Conservation (phyloP, 2,329 filamentous ascomycete species). For the Ophiocordyceps australis region DNA sequence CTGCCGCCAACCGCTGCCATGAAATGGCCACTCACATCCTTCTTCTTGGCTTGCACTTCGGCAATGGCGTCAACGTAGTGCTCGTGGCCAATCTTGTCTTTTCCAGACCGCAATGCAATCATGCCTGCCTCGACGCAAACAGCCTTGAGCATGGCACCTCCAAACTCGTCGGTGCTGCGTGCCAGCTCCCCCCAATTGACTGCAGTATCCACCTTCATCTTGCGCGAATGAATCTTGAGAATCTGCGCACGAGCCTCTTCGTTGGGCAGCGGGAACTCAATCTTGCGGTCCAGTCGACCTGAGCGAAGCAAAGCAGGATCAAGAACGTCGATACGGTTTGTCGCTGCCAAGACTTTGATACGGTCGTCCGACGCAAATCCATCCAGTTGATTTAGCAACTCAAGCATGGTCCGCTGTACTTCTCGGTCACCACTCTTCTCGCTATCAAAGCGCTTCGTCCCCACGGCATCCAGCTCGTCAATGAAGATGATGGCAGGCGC, state of each 20-base stretch:
- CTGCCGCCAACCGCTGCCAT: background rate
- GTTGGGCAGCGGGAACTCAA: slow-evolving; percentile 94
- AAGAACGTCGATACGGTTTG: slow-evolving; percentile 85
- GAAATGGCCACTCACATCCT: slow-evolving; percentile 42
- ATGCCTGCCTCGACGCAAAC: slow-evolving; percentile 98
- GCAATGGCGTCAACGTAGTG: slow-evolving; percentile 97
- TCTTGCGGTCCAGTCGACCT: slow-evolving; percentile 87
- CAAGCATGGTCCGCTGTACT: slow-evolving; percentile 96
- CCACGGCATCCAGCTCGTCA: slow-evolving; percentile 94
- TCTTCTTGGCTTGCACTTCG: slow-evolving; percentile 92
- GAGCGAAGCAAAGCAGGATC: slow-evolving; percentile 84
- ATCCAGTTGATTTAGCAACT: slow-evolving; percentile 94
- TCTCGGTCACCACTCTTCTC: slow-evolving; percentile 96
- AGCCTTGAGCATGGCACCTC: slow-evolving; percentile 92
- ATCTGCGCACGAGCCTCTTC: slow-evolving; percentile 96
- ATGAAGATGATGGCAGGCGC: slow-evolving; percentile 99
- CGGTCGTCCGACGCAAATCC: slow-evolving; percentile 94
- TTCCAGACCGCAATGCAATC: slow-evolving; percentile 88
- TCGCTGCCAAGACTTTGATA: slow-evolving; percentile 90
- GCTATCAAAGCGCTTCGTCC: slow-evolving; percentile 96
- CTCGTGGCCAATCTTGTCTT: slow-evolving; percentile 94
- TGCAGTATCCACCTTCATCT: slow-evolving; percentile 87
- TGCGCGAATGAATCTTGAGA: slow-evolving; percentile 88
- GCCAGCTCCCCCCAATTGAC: slow-evolving; percentile 96
- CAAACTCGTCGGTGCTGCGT: slow-evolving; percentile 94